Conservation (phyloP, 2,329 filamentous ascomycete genomes). For the Xenosphaeropsis pyriputrescens region DNA sequence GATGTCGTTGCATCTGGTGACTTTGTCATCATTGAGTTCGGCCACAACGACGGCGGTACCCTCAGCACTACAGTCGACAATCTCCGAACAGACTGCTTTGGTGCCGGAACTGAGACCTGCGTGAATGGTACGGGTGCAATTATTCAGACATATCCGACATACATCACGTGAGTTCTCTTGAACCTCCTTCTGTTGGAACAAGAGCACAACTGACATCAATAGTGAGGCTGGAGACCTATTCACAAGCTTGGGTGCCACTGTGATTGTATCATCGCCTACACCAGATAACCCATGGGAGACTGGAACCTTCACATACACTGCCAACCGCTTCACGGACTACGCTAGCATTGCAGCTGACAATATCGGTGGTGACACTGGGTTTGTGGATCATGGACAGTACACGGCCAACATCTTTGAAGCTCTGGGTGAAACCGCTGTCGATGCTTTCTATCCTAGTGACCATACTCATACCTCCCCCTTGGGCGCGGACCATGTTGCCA, state of each 20-base stretch:
- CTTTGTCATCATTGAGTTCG: slow-evolving; percentile 57
- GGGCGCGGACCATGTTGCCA: slow-evolving; percentile 35
- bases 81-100: slow-evolving; percentile 40
- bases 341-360: slow-evolving; percentile 7
- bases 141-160: slow-evolving; percentile 13
- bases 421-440: slow-evolving; percentile 28
- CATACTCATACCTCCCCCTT: slow-evolving; percentile 42
- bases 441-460: slow-evolving; percentile 36
- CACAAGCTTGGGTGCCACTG: slow-evolving; percentile 39
- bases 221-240: slow-evolving; percentile 9
- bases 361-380: slow-evolving; percentile 8
- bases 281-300: slow-evolving; percentile 49
- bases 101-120: slow-evolving; percentile 10
- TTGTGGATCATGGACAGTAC: slow-evolving; percentile 9
- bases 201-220: slow-evolving; percentile 10
- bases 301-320: slow-evolving; percentile 28
- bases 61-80: slow-evolving; percentile 37
- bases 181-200: neutral
- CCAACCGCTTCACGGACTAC: slow-evolving; percentile 40
- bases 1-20: slow-evolving; percentile 37
- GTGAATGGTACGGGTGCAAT: neutral
- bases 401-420: slow-evolving; percentile 7
- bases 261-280: slow-evolving; percentile 44
- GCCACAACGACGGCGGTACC: slow-evolving; percentile 54
- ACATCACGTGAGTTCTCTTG: neutral